Evolutionary conservation across 345 rosid species (phyloP).

Genomic region (Dimocarpus longan): DNA sequence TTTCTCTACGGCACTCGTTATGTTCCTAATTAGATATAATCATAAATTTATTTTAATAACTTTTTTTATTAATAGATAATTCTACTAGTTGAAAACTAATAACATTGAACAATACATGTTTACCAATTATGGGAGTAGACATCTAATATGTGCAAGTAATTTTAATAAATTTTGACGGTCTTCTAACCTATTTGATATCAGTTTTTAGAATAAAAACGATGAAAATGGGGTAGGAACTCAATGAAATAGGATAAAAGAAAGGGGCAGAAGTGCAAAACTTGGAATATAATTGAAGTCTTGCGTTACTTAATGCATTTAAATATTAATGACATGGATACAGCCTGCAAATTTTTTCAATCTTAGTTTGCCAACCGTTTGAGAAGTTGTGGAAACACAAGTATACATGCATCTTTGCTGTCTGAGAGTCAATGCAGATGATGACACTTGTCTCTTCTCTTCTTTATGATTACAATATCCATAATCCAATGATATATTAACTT

Average conservation of each 20-base stretch:
- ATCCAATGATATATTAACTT: constrained; percentile 21
- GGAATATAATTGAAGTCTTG: neutral
- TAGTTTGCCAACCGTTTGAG: constrained; percentile 55
- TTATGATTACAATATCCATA: neutral
- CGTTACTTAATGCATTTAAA: neutral
- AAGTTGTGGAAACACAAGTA: constrained; percentile 8
- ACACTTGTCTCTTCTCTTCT: constrained; percentile 23
- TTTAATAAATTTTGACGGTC: no score
- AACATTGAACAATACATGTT: no score
- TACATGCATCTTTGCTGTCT: constrained; percentile 17
- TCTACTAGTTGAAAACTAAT: no score
- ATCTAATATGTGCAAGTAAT: no score
- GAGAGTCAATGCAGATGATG: constrained; percentile 40
- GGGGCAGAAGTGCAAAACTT: constrained; percentile 1
- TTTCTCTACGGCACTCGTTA: no score
- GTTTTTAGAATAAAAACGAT: no score
- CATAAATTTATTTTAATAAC: no score
- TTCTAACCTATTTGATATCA: no score
- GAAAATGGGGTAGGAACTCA: neutral
- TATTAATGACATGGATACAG: constrained; percentile 5
- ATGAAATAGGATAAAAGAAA: neutral
- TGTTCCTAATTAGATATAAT: no score
- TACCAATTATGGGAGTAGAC: no score
- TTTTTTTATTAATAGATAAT: no score
- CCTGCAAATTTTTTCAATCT: constrained; percentile 31